phyloP scores from a whole-genome alignment of 2,329 filamentous ascomycete species.

The Aspergillus eucalypticola region DNA sequence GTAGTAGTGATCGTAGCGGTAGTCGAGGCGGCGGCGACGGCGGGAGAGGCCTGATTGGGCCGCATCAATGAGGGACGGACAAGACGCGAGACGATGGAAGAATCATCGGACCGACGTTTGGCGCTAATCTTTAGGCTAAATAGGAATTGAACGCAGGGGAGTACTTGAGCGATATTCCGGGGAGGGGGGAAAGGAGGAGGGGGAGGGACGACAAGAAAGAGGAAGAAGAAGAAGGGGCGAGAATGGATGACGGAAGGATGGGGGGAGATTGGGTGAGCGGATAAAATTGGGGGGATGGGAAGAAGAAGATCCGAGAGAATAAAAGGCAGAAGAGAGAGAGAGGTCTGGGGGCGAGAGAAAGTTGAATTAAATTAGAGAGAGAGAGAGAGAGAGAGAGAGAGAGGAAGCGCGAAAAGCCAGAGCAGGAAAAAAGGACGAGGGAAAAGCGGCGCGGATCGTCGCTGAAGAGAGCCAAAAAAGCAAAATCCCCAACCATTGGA shows the following conservation, averaged over 20 bases:
- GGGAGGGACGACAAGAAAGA: not conserved
- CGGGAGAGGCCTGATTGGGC: not conserved
- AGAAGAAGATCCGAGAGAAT: too few species aligned
- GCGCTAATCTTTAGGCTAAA: not conserved
- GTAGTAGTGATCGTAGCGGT: not conserved
- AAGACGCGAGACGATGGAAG: not conserved
- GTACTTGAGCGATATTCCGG: not conserved
- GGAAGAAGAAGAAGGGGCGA: not conserved
- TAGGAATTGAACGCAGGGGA: not conserved
- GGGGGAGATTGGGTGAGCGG: too few species aligned
- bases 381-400: not conserved
- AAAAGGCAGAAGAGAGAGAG: not conserved
- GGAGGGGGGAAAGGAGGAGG: not conserved
- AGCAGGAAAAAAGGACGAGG: too few species aligned
- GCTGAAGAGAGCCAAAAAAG: not conserved
- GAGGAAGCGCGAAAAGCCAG: too few species aligned
- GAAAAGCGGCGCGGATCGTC: not conserved
- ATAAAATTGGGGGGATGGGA: too few species aligned
- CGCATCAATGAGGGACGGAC: not conserved
- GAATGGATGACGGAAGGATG: too few species aligned
- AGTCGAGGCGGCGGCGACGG: not conserved
- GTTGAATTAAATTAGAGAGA: not conserved
- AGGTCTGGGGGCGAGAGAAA: not conserved
- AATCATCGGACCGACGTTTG: not conserved
- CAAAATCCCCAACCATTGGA: not conserved